These are phyloP conservation scores for Fragilaria radians DNA, from an alignment of 108 stramenopile genomes.

Conservation along the genomic window DNA sequence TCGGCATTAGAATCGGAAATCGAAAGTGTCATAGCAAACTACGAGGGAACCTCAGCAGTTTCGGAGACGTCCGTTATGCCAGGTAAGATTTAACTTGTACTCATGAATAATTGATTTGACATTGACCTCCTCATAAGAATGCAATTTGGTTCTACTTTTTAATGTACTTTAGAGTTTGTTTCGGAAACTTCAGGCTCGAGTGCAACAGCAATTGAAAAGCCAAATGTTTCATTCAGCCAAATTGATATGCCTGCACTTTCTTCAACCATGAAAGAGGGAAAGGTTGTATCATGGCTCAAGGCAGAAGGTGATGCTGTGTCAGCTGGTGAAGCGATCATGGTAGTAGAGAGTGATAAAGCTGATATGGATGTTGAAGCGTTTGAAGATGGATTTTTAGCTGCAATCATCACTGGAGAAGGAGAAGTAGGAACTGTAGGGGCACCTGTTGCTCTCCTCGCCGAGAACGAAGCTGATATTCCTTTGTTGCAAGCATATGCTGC, in stretches of 20 bases:
- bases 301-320: constrained; percentile 85
- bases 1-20: constrained; percentile 59
- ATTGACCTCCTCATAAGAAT: too few relatives aligned
- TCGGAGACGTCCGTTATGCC: constrained; percentile 31
- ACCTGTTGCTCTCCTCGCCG: constrained; percentile 88
- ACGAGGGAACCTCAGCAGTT: constrained; percentile 21
- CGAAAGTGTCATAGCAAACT: constrained; percentile 42
- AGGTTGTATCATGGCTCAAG: constrained; percentile 95
- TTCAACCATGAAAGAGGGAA: constrained; percentile 97
- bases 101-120: too few relatives aligned
- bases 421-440: constrained; percentile 85
- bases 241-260: constrained; percentile 96
- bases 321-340: constrained; percentile 93
- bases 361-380: constrained; percentile 99
- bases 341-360: constrained; percentile 97
- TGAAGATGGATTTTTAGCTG: constrained; percentile 92
- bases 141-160: too few relatives aligned
- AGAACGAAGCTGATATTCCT: constrained; percentile 70
- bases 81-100: too few relatives aligned
- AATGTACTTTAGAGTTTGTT: too few relatives aligned
- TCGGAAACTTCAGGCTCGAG: too few relatives aligned
- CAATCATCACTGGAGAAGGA: constrained; percentile 89
- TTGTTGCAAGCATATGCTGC: constrained; percentile 77
- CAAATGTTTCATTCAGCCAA: constrained; percentile 70
- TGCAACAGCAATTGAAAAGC: constrained; percentile 34